Conservation (phyloP, 2,329 filamentous ascomycete species). For the Byssoonygena ceratinophila region DNA sequence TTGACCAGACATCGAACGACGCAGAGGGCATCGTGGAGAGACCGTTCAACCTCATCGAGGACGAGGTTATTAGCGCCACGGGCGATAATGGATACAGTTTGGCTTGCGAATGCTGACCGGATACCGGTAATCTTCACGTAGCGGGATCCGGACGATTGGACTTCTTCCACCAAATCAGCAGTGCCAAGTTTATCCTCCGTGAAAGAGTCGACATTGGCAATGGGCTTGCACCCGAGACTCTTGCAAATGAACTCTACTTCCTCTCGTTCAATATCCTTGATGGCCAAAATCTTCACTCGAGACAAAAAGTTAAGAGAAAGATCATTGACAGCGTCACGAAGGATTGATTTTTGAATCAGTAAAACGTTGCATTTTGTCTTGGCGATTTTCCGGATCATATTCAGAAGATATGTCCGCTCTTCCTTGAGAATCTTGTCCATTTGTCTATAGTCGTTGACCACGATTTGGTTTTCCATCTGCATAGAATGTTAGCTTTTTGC, state of each 20-base stretch:
- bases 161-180: conserved; percentile 88
- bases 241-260: conserved; percentile 99
- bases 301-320: conserved; percentile 94
- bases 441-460: conserved; percentile 98
- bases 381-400: conserved; percentile 99
- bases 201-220: conserved; percentile 96
- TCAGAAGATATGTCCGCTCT: conserved; percentile 92
- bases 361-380: conserved; percentile 99
- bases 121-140: conserved; percentile 94
- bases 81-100: conserved; percentile 90
- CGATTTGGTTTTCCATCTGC: conserved; percentile 97
- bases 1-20: conserved; percentile 96
- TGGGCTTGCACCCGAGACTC: conserved; percentile 95
- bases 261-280: conserved; percentile 97
- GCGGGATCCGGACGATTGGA: conserved; percentile 72
- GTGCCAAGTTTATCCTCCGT: conserved; percentile 95
- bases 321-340: conserved; percentile 95
- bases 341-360: conserved; percentile 95
- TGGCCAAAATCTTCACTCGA: conserved; percentile 85
- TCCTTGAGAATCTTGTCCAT: conserved; percentile 99
- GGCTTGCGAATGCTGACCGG: conserved; percentile 56
- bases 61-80: conserved; percentile 91
- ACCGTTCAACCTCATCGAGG: conserved; percentile 92
- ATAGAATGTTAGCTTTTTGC: conserved; percentile 18
- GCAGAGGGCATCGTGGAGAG: conserved; percentile 91